phyloP scores from a whole-genome alignment of 2,329 filamentous ascomycete genomes.

The Canariomyces notabilis region DNA sequence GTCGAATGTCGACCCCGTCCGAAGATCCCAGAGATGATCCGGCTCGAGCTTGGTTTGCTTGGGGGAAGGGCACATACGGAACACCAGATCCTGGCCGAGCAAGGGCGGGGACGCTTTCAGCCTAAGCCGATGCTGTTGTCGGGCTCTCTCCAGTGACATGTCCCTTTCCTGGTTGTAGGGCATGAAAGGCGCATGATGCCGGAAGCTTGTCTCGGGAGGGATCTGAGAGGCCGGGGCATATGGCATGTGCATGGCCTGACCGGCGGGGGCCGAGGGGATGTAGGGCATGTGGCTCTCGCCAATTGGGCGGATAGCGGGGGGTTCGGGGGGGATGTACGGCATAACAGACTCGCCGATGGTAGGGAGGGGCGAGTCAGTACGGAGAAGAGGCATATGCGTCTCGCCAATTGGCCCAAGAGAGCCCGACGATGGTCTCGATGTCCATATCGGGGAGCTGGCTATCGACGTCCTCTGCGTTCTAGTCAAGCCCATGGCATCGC shows the following conservation, averaged over 20 bases:
- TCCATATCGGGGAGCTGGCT: constrained; percentile 31
- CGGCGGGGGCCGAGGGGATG: constrained; percentile 28
- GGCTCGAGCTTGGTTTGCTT: constrained; percentile 80
- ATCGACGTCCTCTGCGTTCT: constrained; percentile 25
- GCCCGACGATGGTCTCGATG: constrained; percentile 18
- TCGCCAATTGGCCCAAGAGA: constrained; percentile 30
- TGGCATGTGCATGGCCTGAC: constrained; percentile 27
- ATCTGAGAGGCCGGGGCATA: constrained; percentile 31
- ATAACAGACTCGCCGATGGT: constrained; percentile 29
- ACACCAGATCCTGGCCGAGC: constrained; percentile 75
- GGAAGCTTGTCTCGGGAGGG: constrained; percentile 39
- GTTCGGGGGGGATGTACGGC: constrained; percentile 24
- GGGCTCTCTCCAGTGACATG: constrained; percentile 39
- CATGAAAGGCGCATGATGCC: constrained; percentile 27
- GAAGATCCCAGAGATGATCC: constrained; percentile 57
- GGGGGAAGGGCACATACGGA: constrained; percentile 77
- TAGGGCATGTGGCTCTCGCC: constrained; percentile 32
- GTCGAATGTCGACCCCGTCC: constrained; percentile 38
- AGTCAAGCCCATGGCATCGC: constrained; percentile 34
- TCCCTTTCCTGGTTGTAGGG: constrained; percentile 42
- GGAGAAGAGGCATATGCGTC: constrained; percentile 29
- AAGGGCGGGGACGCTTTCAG: constrained; percentile 64
- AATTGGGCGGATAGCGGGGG: constrained; percentile 26
- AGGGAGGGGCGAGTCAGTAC: constrained; percentile 26
- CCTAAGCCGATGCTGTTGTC: constrained; percentile 46